phyloP scores from a whole-genome alignment of 106 monocot genomes.

The Triglochin maritima region DNA sequence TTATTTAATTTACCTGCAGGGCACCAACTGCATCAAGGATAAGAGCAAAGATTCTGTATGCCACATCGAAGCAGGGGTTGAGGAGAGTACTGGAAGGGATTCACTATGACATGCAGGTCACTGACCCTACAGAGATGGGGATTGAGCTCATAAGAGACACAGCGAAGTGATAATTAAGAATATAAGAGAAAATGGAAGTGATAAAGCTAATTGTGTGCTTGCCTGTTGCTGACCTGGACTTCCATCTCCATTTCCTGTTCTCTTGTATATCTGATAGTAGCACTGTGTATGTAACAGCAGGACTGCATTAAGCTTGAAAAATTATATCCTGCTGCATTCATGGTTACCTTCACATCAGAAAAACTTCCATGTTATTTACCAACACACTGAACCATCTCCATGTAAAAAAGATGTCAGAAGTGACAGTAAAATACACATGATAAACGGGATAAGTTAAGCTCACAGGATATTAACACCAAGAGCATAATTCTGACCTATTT shows the following conservation, averaged over 20 bases:
- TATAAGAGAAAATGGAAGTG: background rate
- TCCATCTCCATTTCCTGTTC: background rate
- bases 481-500: no score
- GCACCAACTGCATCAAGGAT: conserved; percentile 64
- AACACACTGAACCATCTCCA: no score
- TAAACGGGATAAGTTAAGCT: no score
- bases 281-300: no score
- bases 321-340: no score
- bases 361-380: no score
- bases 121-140: conserved; percentile 81
- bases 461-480: no score
- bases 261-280: background rate
- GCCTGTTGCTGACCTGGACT: conserved; percentile 1
- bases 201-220: background rate
- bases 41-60: conserved; percentile 77
- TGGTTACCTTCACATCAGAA: no score
- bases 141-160: conserved; percentile 68
- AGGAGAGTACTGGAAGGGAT: conserved; percentile 76
- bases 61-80: conserved; percentile 80
- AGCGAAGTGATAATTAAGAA: conserved; percentile 24
- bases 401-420: no score
- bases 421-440: no score
- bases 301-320: no score
- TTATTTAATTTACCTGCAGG: conserved; percentile 17
- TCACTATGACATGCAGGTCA: conserved; percentile 84